These are phyloP conservation scores for Elongisporangium prolatum DNA, from an alignment of 352 stramenopile genomes.

Conservation along the genomic window DNA sequence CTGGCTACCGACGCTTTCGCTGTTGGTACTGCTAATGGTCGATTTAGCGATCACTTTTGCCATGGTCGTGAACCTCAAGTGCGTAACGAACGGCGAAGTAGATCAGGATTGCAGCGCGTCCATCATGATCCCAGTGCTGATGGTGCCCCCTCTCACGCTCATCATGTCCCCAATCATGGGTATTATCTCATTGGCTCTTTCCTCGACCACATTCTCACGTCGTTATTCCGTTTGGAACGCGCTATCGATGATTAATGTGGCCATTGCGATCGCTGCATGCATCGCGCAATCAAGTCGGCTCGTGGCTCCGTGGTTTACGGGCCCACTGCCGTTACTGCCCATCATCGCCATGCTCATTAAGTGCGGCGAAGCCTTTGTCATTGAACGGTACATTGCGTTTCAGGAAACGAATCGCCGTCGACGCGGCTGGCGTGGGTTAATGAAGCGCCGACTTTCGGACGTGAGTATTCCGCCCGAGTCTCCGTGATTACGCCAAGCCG, in stretches of 20 bases:
- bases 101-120: slow-evolving; percentile 63
- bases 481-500: slow-evolving; percentile 13
- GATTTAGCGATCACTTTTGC: slow-evolving; percentile 78
- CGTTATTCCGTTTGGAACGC: slow-evolving; percentile 77
- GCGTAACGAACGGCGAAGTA: slow-evolving; percentile 65
- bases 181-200: slow-evolving; percentile 67
- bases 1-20: slow-evolving; percentile 66
- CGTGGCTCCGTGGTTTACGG: slow-evolving; percentile 78
- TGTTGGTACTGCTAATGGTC: slow-evolving; percentile 65
- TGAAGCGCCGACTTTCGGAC: slow-evolving; percentile 79
- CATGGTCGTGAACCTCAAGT: slow-evolving; percentile 78
- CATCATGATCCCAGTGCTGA: slow-evolving; percentile 67
- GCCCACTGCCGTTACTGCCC: slow-evolving; percentile 62
- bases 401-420: slow-evolving; percentile 71
- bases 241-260: slow-evolving; percentile 73
- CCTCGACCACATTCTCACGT: slow-evolving; percentile 61
- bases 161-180: slow-evolving; percentile 70
- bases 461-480: slow-evolving; percentile 66
- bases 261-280: slow-evolving; percentile 60
- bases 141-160: slow-evolving; percentile 64
- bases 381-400: slow-evolving; percentile 76
- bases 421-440: slow-evolving; percentile 73
- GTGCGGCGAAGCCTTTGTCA: slow-evolving; percentile 53
- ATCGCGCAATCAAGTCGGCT: slow-evolving; percentile 59
- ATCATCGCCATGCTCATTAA: slow-evolving; percentile 64